These are phyloP conservation scores for Fusarium stilboides DNA, from an alignment of 2,329 filamentous ascomycete genomes.

Conservation along the genomic window DNA sequence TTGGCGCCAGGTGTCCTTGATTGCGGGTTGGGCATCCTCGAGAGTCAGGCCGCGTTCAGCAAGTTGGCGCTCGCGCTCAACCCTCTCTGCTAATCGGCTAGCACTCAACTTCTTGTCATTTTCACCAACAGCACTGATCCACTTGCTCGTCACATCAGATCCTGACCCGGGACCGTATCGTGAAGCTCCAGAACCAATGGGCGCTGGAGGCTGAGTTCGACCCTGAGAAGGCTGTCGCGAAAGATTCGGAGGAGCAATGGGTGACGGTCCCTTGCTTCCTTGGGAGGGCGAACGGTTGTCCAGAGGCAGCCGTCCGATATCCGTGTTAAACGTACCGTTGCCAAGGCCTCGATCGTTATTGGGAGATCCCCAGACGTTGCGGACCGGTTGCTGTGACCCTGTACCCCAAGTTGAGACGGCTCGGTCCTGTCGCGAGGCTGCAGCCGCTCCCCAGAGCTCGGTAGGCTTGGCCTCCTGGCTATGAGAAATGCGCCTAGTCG, in stretches of 20 bases:
- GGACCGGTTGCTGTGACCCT: conserved; percentile 60
- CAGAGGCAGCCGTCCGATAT: conserved; percentile 64
- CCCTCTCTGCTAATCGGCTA: conserved; percentile 57
- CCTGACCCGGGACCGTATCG: conserved; percentile 52
- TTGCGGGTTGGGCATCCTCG: conserved; percentile 62
- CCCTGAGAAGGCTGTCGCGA: conserved; percentile 47
- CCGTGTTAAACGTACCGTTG: conserved; percentile 81
- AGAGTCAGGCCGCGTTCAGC: conserved; percentile 62
- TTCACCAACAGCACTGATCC: conserved; percentile 61
- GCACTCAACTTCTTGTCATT: conserved; percentile 63
- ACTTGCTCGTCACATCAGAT: conserved; percentile 58
- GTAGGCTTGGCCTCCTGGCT: conserved; percentile 53
- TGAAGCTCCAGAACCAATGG: conserved; percentile 53
- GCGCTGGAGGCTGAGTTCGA: conserved; percentile 51
- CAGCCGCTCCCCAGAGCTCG: conserved; percentile 57
- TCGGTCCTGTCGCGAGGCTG: conserved; percentile 62
- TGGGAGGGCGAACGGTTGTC: conserved; percentile 57
- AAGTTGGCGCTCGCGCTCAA: conserved; percentile 61
- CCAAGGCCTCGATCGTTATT: conserved; percentile 79
- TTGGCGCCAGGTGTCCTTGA: conserved; percentile 70
- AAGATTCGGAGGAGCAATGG: conserved; percentile 58
- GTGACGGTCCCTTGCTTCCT: conserved; percentile 61
- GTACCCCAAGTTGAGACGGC: conserved; percentile 65
- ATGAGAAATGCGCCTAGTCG: conserved; percentile 52
- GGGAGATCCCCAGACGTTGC: conserved; percentile 83